A percentile compares a stretch with the other conserved stretches of the same genome.
Conservation (phyloP, 352 stramenopile genomes). For the Globisporangium perplexum region DNA sequence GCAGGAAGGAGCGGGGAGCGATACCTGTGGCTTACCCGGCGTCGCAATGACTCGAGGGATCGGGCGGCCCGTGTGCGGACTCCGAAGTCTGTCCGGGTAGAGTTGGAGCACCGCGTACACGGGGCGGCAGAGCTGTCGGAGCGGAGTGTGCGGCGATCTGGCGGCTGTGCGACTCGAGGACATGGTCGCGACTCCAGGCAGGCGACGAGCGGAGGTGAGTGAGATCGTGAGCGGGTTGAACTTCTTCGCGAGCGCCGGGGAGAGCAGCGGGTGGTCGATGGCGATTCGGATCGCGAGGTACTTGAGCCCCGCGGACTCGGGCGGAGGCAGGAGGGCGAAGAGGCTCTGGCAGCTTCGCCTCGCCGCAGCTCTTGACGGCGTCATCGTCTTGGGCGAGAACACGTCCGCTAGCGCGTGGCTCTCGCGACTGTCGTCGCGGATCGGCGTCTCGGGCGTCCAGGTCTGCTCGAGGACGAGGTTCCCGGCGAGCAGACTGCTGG, state of each 20-base stretch:
- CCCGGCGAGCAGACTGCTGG: conserved; percentile 40
- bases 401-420: not conserved
- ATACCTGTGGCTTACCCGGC: conserved; percentile 35
- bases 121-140: conserved; percentile 43
- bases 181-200: conserved; percentile 41
- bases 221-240: conserved; percentile 71
- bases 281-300: conserved; percentile 45
- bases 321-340: conserved; percentile 17
- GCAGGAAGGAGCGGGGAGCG: not conserved
- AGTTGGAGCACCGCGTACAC: conserved; percentile 52
- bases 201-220: conserved; percentile 26
- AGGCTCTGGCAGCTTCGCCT: conserved; percentile 17
- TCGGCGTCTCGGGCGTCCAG: conserved; percentile 17
- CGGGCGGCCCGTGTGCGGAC: not conserved
- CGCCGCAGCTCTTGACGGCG: conserved; percentile 5
- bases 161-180: conserved; percentile 8
- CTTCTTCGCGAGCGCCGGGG: conserved; percentile 23
- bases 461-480: conserved; percentile 36
- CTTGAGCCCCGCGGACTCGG: conserved; percentile 20
- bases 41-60: conserved; percentile 14
- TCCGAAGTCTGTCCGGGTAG: conserved; percentile 30
- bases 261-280: conserved; percentile 46
- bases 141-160: conserved; percentile 29
- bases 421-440: not conserved
- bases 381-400: conserved; percentile 6